A percentile compares a stretch with the other conserved stretches of the same genome.
These are phyloP conservation scores for Phragmites australis DNA, from an alignment of 176 grass and related monocot species.

Conservation along the genomic window DNA sequence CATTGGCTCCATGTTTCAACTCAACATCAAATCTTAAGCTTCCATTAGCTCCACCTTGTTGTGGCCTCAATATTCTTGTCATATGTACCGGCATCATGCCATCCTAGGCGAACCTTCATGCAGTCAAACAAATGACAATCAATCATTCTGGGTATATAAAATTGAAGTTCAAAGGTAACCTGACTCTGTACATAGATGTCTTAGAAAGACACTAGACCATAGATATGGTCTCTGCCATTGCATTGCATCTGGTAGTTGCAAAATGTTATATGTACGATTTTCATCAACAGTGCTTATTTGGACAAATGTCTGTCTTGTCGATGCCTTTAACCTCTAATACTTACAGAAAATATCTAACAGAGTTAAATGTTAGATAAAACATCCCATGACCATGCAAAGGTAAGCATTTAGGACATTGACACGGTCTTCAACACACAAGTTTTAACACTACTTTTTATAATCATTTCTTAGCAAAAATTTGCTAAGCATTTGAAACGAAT, in stretches of 20 bases:
- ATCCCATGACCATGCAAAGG: background rate
- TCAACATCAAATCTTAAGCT: conserved; percentile 92
- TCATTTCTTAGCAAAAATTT: too few species aligned
- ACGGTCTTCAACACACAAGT: too few species aligned
- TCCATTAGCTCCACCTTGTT: conserved; percentile 90
- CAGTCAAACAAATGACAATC: conserved; percentile 15
- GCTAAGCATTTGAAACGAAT: too few species aligned
- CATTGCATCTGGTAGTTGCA: conserved; percentile 29
- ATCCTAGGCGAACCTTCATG: conserved; percentile 82
- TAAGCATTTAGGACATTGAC: too few species aligned
- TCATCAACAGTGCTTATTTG: background rate
- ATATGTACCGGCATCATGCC: conserved; percentile 97
- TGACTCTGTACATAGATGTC: background rate
- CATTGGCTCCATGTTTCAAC: conserved; percentile 97
- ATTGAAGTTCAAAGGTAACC: conserved; percentile 1
- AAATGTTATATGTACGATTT: background rate
- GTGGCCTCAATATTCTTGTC: conserved; percentile 88
- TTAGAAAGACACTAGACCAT: background rate
- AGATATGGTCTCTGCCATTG: background rate
- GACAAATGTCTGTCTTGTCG: background rate
- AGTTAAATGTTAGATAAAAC: background rate
- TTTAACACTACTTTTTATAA: too few species aligned
- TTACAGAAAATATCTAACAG: background rate
- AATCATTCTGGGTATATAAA: conserved; percentile 23
- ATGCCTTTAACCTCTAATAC: conserved; percentile 9